Evolutionary conservation across 805 yeast species (phyloP), one percentile per base, ranked within the genome.

Genomic region (Candida quercuum): DNA sequence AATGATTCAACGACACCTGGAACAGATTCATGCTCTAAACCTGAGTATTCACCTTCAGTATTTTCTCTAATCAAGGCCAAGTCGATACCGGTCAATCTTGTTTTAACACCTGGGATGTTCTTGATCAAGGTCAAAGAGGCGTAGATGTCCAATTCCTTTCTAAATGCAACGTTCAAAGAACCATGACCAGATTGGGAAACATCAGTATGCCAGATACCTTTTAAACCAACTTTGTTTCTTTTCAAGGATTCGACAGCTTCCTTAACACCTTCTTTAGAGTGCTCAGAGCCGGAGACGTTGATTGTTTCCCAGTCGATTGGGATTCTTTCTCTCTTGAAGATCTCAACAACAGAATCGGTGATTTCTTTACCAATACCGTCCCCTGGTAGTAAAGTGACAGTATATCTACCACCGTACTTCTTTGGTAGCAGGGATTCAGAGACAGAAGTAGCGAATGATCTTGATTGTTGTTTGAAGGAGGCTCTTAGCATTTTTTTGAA

Each of bases 31-130:
- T 93, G 98, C 75, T 91, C 99, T 57, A 93, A 75, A 57, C 98
- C 98, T 36, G 98, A 91, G 74, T 87, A 91, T 70, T 91, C 98
- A 71, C 96, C 97, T 72, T 91, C 98, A 52, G 97, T 91, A 76
- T 93, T 93, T 70, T 93, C 99, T 76, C 99, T 87, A 61, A 93
- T 94, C 49, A 93, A 74, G 28, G 89, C 96, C 60, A 91, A 76
- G 69, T 89, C 96, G 49, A 91, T 86, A 51, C 85, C 88, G 45
- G 82, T 75, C 60, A 88, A 76, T 66, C 89, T 86, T 43, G 95
- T 81, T 65, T 86, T 76, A 48, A 89, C 95, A 64, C 98, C 98
- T 44, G 94, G 93, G 45, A 93, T 77, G 66, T 86, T 84, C 71
- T 89, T 87, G 73, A 88, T 87, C 54, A 88, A 74, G n/a, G 93